phyloP scores from a whole-genome alignment of 1,139 yeast species.

The Chernovozyma aurita region DNA sequence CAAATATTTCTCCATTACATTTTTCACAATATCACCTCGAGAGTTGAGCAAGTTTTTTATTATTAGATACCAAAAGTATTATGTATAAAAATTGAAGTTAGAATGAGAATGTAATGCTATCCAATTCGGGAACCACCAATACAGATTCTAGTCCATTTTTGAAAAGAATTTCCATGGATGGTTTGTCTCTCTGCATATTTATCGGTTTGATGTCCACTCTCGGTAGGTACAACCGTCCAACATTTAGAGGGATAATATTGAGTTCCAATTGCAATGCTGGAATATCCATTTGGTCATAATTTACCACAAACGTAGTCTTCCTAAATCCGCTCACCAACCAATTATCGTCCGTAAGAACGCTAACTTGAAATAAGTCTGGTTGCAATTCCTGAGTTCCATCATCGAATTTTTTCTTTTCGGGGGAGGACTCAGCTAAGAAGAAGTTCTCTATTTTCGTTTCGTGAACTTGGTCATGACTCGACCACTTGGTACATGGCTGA shows the following conservation, averaged over 20 bases:
- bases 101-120: constrained; percentile 57
- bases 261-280: constrained; percentile 28
- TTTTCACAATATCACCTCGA: too few species aligned
- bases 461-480: constrained; percentile 9
- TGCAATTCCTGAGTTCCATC: background rate
- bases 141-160: constrained; percentile 66
- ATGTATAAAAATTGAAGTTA: too few species aligned
- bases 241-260: constrained; percentile 64
- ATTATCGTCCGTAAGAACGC: constrained; percentile 36
- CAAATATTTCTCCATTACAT: too few species aligned
- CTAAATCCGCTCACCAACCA: constrained; percentile 74
- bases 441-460: constrained; percentile 8
- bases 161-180: constrained; percentile 56
- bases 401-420: constrained; percentile 11
- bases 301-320: constrained; percentile 41
- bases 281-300: constrained; percentile 10
- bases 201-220: constrained; percentile 44
- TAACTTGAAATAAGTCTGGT: constrained; percentile 22
- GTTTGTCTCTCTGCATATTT: constrained; percentile 18
- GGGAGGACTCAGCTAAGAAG: constrained; percentile 26
- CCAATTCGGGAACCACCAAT: constrained; percentile 68
- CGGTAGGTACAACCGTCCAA: constrained; percentile 73
- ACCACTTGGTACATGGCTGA: constrained; percentile 46
- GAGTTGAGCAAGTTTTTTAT: too few species aligned
- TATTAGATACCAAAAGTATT: too few species aligned